Percentiles rank a stretch among this genome's conserved stretches.
phyloP scores from a whole-genome alignment of 352 stramenopile genomes.

The Phytophthora gonapodyides region DNA sequence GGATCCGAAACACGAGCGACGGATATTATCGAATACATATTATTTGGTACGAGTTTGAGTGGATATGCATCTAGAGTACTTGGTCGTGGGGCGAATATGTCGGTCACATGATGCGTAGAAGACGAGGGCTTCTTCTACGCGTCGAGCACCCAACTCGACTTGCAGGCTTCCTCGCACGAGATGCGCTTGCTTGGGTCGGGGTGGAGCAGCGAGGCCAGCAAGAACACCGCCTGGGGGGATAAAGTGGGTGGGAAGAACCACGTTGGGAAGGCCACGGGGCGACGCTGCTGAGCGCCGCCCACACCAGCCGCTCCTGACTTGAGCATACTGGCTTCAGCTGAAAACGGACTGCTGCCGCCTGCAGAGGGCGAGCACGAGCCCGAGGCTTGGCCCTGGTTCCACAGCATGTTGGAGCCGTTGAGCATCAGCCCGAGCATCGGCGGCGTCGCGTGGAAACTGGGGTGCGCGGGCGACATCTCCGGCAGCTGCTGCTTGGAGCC shows the following conservation, averaged over 20 bases:
- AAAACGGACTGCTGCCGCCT: conserved; percentile 30
- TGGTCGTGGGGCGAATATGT: conserved; percentile 36
- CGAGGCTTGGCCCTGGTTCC: conserved; percentile 34
- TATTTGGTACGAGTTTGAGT: conserved; percentile 44
- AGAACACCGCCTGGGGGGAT: conserved; percentile 59
- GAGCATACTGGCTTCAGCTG: conserved; percentile 22
- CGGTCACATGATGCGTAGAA: conserved; percentile 1
- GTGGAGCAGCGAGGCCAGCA: conserved; percentile 84
- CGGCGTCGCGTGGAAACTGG: conserved; percentile 37
- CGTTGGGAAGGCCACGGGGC: conserved; percentile 68
- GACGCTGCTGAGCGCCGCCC: conserved; percentile 28
- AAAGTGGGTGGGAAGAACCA: conserved; percentile 88
- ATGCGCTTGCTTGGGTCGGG: conserved; percentile 79
- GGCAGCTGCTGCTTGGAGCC: conserved; percentile 26
- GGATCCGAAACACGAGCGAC: conserved; percentile 14
- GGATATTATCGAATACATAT: conserved; percentile 44
- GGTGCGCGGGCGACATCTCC: conserved; percentile 26
- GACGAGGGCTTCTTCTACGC: conserved; percentile 25
- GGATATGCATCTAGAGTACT: conserved; percentile 52
- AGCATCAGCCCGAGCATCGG: conserved; percentile 45
- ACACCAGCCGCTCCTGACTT: conserved; percentile 30
- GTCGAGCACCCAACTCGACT: conserved; percentile 69
- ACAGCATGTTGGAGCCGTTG: conserved; percentile 43
- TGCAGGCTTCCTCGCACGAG: conserved; percentile 84
- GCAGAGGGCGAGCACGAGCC: conserved; percentile 30